Evolutionary conservation across 2,329 filamentous ascomycete genomes (phyloP).

Genomic region (Geoglossum cookeanum): DNA sequence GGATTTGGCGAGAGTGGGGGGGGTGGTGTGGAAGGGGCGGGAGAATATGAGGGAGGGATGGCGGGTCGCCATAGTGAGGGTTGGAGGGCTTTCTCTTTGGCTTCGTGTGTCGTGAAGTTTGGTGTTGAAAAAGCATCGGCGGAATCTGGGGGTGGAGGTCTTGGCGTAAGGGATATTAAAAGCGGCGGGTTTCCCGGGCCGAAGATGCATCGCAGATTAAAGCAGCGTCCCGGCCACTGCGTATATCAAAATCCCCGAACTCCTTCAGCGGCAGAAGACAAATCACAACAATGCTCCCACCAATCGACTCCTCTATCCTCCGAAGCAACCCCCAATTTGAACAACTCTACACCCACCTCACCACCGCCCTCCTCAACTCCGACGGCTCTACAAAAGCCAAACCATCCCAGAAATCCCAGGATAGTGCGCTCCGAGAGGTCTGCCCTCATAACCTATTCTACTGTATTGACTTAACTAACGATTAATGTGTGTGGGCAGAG

Average conservation of each 20-base stretch:
- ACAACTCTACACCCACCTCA: slow-evolving; percentile 1
- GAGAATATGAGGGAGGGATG: background rate
- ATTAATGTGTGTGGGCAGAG: background rate
- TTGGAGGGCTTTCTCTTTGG: background rate
- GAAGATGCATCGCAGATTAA: too few relatives aligned
- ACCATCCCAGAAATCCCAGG: background rate
- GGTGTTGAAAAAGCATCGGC: too few relatives aligned
- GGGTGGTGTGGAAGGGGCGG: background rate
- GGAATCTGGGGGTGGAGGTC: too few relatives aligned
- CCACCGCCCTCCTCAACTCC: background rate
- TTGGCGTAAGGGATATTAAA: too few relatives aligned
- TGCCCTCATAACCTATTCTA: background rate
- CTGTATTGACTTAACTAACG: background rate
- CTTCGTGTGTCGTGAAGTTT: too few relatives aligned
- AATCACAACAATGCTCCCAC: background rate
- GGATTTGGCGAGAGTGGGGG: background rate
- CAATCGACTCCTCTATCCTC: slow-evolving; percentile 2
- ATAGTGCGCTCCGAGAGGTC: background rate
- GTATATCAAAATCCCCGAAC: too few relatives aligned
- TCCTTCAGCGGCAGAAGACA: too few relatives aligned
- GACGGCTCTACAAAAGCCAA: slow-evolving; percentile 2
- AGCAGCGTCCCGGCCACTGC: too few relatives aligned
- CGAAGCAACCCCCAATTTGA: slow-evolving; percentile 2
- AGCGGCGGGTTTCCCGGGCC: too few relatives aligned
- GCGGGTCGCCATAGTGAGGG: background rate